A percentile compares a stretch with the other conserved stretches of the same genome.
phyloP scores from a whole-genome alignment of 2,329 filamentous ascomycete species.

The Capronia americana region DNA sequence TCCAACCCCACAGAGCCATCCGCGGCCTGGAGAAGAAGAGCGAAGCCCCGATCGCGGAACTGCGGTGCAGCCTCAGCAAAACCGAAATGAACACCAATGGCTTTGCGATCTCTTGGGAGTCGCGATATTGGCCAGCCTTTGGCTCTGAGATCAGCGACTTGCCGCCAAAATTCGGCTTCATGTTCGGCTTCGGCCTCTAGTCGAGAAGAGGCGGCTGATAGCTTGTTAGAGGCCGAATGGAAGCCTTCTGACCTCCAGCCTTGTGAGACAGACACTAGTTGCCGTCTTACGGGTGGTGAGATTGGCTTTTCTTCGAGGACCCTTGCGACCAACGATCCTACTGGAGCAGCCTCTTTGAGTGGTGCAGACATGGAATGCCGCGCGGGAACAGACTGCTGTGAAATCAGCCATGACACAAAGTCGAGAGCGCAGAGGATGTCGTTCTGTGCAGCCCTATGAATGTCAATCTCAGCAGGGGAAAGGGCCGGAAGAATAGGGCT shows the following conservation, averaged over 20 bases:
- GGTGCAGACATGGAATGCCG: conserved; percentile 72
- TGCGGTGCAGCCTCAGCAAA: conserved; percentile 73
- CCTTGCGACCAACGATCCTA: conserved; percentile 75
- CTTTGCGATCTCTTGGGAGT: conserved; percentile 73
- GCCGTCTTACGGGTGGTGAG: conserved; percentile 61
- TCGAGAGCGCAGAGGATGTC: conserved; percentile 72
- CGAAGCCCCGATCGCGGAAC: conserved; percentile 75
- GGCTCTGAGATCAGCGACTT: conserved; percentile 79
- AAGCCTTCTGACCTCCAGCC: conserved; percentile 83
- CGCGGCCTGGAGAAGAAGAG: conserved; percentile 74
- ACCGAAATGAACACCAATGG: conserved; percentile 85
- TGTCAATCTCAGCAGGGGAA: conserved; percentile 19
- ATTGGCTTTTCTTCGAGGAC: conserved; percentile 67
- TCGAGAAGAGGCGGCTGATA: conserved; percentile 73
- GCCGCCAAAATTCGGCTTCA: conserved; percentile 88
- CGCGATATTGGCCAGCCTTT: conserved; percentile 86
- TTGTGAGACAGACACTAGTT: conserved; percentile 60
- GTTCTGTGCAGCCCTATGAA: conserved; percentile 52
- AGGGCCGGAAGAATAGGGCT: conserved; percentile 29
- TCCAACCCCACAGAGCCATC: conserved; percentile 80
- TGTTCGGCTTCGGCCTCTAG: conserved; percentile 77
- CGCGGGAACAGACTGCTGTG: conserved; percentile 78
- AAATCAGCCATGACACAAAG: conserved; percentile 80
- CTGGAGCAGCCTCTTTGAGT: conserved; percentile 73
- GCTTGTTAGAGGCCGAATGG: conserved; percentile 73